Conservation (phyloP, 139 green algal genomes). For the Micromonas pusilla region DNA sequence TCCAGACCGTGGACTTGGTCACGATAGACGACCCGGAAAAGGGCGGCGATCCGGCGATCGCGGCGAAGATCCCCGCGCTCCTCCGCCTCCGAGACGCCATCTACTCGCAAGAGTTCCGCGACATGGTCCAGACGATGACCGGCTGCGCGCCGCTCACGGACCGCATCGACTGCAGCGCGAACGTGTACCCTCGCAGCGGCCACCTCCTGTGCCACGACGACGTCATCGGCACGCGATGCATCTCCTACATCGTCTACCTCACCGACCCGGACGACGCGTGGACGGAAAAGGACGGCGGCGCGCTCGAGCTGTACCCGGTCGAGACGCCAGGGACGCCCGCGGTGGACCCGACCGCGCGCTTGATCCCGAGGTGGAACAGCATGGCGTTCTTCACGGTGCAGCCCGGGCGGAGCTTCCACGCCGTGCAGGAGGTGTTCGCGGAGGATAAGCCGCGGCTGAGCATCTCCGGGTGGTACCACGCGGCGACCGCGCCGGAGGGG, state of each 20-base stretch:
- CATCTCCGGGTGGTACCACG: slow-evolving; percentile 81
- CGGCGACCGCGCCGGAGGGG: slow-evolving; percentile 34
- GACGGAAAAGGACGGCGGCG: slow-evolving; percentile 63
- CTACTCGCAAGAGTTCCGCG: slow-evolving; percentile 60
- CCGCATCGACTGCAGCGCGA: slow-evolving; percentile 76
- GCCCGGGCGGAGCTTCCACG: slow-evolving; percentile 73
- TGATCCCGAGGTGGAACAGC: slow-evolving; percentile 61
- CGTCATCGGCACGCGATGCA: slow-evolving; percentile 72
- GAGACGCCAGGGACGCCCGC: neutral
- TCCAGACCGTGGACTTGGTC: slow-evolving; percentile 77
- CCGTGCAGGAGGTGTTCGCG: slow-evolving; percentile 61
- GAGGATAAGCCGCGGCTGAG: slow-evolving; percentile 40
- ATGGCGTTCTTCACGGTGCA: slow-evolving; percentile 80
- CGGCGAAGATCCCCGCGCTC: slow-evolving; percentile 45
- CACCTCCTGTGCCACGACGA: slow-evolving; percentile 82
- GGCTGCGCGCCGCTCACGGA: slow-evolving; percentile 61
- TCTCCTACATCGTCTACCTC: slow-evolving; percentile 88
- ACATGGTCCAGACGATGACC: slow-evolving; percentile 50
- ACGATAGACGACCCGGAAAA: slow-evolving; percentile 68
- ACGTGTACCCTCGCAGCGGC: slow-evolving; percentile 68
- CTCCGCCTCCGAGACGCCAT: slow-evolving; percentile 59
- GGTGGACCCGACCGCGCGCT: slow-evolving; percentile 4
- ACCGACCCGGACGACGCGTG: slow-evolving; percentile 74
- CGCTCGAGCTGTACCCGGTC: slow-evolving; percentile 75
- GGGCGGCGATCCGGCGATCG: slow-evolving; percentile 18